Evolutionary conservation across 148 eudicot species (phyloP).

Genomic region (Salicornia ramosissima): DNA sequence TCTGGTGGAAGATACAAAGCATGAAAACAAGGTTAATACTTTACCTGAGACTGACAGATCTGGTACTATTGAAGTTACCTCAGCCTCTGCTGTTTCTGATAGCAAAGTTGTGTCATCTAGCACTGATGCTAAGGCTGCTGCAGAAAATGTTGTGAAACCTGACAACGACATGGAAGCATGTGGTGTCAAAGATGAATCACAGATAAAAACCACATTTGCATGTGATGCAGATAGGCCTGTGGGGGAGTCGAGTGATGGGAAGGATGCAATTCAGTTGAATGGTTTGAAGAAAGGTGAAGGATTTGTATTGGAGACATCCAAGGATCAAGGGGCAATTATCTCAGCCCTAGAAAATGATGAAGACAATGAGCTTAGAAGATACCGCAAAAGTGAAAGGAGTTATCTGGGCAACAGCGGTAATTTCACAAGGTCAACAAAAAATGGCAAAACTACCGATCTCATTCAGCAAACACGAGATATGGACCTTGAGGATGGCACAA

Average conservation of each 20-base stretch:
- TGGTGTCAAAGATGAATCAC: slow-evolving; percentile 24
- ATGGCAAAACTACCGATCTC: slow-evolving; percentile 27
- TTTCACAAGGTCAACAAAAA: slow-evolving; percentile 30
- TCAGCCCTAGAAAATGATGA: slow-evolving; percentile 29
- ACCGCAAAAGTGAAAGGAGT: slow-evolving; percentile 27
- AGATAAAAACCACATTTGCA: slow-evolving; percentile 13
- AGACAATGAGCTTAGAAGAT: slow-evolving; percentile 21
- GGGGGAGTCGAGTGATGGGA: slow-evolving; percentile 27
- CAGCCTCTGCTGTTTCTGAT: slow-evolving; percentile 27
- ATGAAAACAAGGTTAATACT: slow-evolving; percentile 20
- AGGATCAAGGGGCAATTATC: slow-evolving; percentile 25
- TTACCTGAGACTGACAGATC: slow-evolving; percentile 24
- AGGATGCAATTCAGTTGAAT: slow-evolving; percentile 24
- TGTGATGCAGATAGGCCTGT: slow-evolving; percentile 13
- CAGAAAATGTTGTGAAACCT: slow-evolving; percentile 25
- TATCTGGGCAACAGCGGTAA: slow-evolving; percentile 31
- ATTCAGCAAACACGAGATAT: slow-evolving; percentile 43
- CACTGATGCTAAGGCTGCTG: slow-evolving; percentile 26
- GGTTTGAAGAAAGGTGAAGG: slow-evolving; percentile 24
- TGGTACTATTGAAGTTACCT: slow-evolving; percentile 24
- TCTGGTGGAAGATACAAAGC: slow-evolving; percentile 24
- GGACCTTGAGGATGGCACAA: slow-evolving; percentile 59
- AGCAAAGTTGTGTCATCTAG: slow-evolving; percentile 21
- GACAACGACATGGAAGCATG: slow-evolving; percentile 14
- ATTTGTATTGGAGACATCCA: slow-evolving; percentile 16